Evolutionary conservation across 2,329 filamentous ascomycete species (phyloP).

Genomic region (Penicillium rolfsii): DNA sequence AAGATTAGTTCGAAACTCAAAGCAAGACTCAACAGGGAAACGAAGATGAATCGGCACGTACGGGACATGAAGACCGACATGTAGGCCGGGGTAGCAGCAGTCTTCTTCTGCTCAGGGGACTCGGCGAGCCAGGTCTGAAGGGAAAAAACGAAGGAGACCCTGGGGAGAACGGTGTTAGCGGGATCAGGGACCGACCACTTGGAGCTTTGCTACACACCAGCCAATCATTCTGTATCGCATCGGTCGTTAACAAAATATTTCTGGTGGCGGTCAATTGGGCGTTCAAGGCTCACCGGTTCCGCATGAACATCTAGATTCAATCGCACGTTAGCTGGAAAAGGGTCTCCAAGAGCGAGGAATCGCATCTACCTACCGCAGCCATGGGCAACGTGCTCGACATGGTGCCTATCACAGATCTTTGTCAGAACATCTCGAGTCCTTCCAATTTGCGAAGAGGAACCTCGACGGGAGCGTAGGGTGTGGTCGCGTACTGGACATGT

Average conservation of each 20-base stretch:
- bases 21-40: not conserved
- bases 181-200: not conserved
- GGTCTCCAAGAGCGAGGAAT: slow-evolving; percentile 15
- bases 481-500: slow-evolving; percentile 70
- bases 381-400: slow-evolving; percentile 84
- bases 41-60: slow-evolving; percentile 49
- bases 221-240: slow-evolving; percentile 59
- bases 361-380: slow-evolving; percentile 68
- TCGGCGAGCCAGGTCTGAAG: slow-evolving; percentile 55
- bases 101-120: slow-evolving; percentile 58
- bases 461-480: slow-evolving; percentile 33
- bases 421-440: slow-evolving; percentile 21
- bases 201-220: slow-evolving; percentile 52
- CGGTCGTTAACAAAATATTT: slow-evolving; percentile 7
- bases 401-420: slow-evolving; percentile 49
- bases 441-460: not conserved
- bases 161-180: slow-evolving; percentile 32
- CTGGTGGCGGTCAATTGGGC: slow-evolving; percentile 16
- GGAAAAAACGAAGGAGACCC: slow-evolving; percentile 53
- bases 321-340: slow-evolving; percentile 24
- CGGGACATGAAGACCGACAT: slow-evolving; percentile 79
- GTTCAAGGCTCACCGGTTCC: slow-evolving; percentile 69
- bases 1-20: slow-evolving; percentile 18
- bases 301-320: slow-evolving; percentile 72
- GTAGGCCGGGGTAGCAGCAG: slow-evolving; percentile 68